Base-by-base conservation (phyloP, 2,329 filamentous ascomycete species). In the Aureobasidium sp. region DNA sequence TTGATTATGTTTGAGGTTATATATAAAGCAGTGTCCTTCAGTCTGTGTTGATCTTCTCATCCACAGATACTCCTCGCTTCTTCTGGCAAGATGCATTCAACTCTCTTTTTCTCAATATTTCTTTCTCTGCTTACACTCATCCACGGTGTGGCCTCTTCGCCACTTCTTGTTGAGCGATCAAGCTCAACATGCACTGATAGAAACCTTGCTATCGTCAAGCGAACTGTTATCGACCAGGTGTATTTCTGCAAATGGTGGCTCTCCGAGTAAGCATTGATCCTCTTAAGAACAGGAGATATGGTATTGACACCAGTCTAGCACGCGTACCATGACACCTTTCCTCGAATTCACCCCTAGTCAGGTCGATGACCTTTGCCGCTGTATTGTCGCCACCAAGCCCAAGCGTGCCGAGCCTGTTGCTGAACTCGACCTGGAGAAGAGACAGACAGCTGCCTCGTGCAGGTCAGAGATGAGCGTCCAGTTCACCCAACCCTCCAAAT, bases 171-270 rank as follows among this genome's bases (percentile, higher is more conserved):
- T n/a, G n/a, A n/a, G n/a, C n/a, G n/a, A n/a, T n/a, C n/a, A n/a
- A n/a, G n/a, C n/a, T n/a, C n/a, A n/a, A n/a, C n/a, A n/a, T n/a
- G n/a, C n/a, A n/a, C n/a, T n/a, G n/a, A n/a, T n/a, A 55, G 38
- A 3, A 27, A 27, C 10, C 16, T 41, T 16, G 38, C 38, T 2
- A 41, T 41, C n/a, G 21, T 41, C n/a, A 19, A 22, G 7, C 21
- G 24, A 7, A 41, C 22, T 11, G 22, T 41, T 3, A 19, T 24
- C 16, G 38, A 27, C 22, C 21, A 41, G 17, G 4, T 22, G 6
- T 41, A 41, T 14, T 41, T 41, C 16, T 41, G 38, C 22, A 41
- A 27, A 22, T 41, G 38, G 38, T 41, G 38, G 38, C 17, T 41
- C 5, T 41, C 38, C 3, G 38, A 41, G 38, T 41, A 27, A 38